phyloP scores from a whole-genome alignment of 1,284 basidiomycete species.

The Austroboletus niveus region DNA sequence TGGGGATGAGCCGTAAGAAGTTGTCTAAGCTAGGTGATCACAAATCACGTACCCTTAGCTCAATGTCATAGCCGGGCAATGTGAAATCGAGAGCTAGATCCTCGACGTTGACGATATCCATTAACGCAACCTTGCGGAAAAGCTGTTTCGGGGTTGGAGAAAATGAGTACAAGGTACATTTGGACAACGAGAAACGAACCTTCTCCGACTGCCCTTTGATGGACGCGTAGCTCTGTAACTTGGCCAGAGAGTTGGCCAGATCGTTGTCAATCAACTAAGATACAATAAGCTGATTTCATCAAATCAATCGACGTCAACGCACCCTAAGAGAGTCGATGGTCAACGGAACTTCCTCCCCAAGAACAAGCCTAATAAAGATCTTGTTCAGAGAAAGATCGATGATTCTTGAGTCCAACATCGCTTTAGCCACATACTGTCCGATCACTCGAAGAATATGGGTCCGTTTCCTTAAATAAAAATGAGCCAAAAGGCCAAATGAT shows the following conservation, averaged over 20 bases:
- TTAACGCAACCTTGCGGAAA: conserved; percentile 52
- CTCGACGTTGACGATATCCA: conserved; percentile 70
- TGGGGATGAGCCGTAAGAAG: conserved; percentile 29
- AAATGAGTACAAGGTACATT: not conserved
- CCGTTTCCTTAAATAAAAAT: conserved; percentile 52
- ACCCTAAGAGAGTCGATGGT: conserved; percentile 83
- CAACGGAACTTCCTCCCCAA: conserved; percentile 82
- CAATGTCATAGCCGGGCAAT: conserved; percentile 92
- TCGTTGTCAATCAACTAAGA: conserved; percentile 74
- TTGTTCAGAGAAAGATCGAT: conserved; percentile 95
- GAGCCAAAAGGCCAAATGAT: not conserved
- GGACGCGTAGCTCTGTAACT: conserved; percentile 65
- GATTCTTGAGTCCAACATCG: conserved; percentile 95
- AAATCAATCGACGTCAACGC: conserved; percentile 19
- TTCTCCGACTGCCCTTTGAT: conserved; percentile 50
- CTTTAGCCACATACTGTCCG: conserved; percentile 97
- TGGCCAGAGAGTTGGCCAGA: conserved; percentile 82
- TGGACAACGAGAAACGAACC: conserved; percentile 33
- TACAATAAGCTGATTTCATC: conserved; percentile 12
- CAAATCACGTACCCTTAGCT: conserved; percentile 65
- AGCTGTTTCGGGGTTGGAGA: conserved; percentile 35
- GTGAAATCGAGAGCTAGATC: conserved; percentile 95
- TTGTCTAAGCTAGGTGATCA: not conserved
- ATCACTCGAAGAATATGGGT: conserved; percentile 86
- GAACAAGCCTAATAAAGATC: conserved; percentile 84